Conservation (phyloP, 2,329 filamentous ascomycete species). For the Hypoxylon sp. region DNA sequence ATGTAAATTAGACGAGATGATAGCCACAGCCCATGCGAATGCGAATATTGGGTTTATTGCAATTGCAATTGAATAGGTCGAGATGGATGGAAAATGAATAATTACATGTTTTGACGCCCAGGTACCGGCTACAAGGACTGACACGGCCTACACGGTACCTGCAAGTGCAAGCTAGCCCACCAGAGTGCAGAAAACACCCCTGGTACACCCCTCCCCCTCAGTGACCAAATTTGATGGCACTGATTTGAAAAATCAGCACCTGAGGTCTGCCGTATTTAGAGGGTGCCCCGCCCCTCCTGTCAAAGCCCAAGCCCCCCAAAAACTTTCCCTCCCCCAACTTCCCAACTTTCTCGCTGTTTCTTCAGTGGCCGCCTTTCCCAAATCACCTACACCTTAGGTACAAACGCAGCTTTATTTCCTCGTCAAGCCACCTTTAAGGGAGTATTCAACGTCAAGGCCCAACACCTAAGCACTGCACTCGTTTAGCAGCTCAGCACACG, state of each 20-base stretch:
- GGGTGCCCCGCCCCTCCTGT: constrained; percentile 44
- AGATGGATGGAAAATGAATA: constrained; percentile 5
- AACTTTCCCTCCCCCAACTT: constrained; percentile 45
- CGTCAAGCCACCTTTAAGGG: background rate
- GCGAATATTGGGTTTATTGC: background rate
- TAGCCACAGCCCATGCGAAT: constrained; percentile 1
- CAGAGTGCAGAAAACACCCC: constrained; percentile 34
- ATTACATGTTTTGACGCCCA: constrained; percentile 13
- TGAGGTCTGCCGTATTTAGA: constrained; percentile 47
- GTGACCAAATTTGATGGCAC: constrained; percentile 30
- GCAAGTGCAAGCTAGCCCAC: constrained; percentile 28
- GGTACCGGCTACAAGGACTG: constrained; percentile 22
- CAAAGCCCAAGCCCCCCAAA: constrained; percentile 43
- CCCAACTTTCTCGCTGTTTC: constrained; percentile 36
- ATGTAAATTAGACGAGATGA: constrained; percentile 17
- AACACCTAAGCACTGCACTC: background rate
- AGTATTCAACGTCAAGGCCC: background rate
- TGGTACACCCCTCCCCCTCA: constrained; percentile 36
- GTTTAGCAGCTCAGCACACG: background rate
- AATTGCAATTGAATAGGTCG: constrained; percentile 19
- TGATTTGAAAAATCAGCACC: constrained; percentile 49
- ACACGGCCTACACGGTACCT: constrained; percentile 9
- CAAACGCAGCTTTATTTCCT: background rate
- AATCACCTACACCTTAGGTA: constrained; percentile 2
- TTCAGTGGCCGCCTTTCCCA: constrained; percentile 1